These are phyloP conservation scores for Phytophthora chlamydospora DNA, from an alignment of 352 stramenopile genomes.

Conservation along the genomic window DNA sequence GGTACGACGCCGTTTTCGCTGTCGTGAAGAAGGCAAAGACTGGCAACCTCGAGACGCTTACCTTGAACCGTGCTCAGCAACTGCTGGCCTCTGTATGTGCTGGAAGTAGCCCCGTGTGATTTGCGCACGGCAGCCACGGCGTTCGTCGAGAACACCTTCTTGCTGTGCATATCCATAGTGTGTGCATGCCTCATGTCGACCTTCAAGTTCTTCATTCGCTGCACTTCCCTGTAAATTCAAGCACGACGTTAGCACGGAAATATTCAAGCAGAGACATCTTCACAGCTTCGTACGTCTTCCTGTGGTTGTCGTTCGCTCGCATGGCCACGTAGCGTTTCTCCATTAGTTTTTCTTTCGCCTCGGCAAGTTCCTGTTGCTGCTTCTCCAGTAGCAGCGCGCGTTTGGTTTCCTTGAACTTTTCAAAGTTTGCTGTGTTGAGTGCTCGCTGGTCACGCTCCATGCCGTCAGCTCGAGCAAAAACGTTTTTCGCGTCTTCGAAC, in stretches of 20 bases:
- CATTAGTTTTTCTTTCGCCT: constrained; percentile 70
- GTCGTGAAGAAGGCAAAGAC: constrained; percentile 71
- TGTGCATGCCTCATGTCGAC: constrained; percentile 71
- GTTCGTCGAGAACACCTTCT: constrained; percentile 70
- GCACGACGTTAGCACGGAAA: constrained; percentile 8
- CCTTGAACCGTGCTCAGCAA: constrained; percentile 73
- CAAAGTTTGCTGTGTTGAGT: constrained; percentile 52
- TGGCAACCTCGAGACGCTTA: constrained; percentile 74
- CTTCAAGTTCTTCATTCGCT: constrained; percentile 74
- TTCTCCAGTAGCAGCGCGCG: constrained; percentile 54
- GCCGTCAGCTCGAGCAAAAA: constrained; percentile 56
- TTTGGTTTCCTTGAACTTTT: constrained; percentile 67
- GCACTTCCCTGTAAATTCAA: constrained; percentile 48
- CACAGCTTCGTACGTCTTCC: constrained; percentile 49
- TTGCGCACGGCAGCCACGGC: constrained; percentile 42
- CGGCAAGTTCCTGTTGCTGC: constrained; percentile 57
- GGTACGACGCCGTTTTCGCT: constrained; percentile 52
- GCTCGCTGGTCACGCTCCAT: constrained; percentile 70
- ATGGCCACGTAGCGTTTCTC: constrained; percentile 77
- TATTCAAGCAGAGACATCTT: neutral
- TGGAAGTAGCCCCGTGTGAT: constrained; percentile 52
- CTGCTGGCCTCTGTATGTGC: constrained; percentile 73
- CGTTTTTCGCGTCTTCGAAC: constrained; percentile 80
- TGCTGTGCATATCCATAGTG: constrained; percentile 60
- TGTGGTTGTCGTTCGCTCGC: constrained; percentile 60